These are phyloP conservation scores for Aspergillus arachidicola DNA, from an alignment of 2,329 filamentous ascomycete species.

Conservation along the genomic window DNA sequence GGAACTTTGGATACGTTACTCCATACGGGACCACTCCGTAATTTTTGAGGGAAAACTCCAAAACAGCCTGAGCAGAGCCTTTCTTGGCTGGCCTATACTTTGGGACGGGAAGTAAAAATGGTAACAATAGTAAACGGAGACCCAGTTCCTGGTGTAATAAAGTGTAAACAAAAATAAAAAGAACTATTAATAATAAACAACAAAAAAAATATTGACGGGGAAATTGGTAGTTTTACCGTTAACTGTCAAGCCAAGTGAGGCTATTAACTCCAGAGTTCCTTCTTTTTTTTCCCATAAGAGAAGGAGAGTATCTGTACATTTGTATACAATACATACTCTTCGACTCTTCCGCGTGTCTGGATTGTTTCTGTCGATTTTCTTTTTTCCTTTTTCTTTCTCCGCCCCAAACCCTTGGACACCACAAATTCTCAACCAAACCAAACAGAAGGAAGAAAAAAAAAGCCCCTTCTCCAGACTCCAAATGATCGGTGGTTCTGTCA, in stretches of 20 bases:
- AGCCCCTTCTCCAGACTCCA: not conserved
- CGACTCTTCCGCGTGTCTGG: not conserved
- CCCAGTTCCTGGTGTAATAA: not conserved
- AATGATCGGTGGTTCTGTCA: not conserved
- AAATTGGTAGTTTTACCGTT: not conserved
- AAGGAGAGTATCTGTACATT: not conserved
- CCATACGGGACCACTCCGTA: not conserved
- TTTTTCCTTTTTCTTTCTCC: not conserved
- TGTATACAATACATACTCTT: not conserved
- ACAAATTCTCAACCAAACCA: not conserved
- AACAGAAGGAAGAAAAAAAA: not conserved
- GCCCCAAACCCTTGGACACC: not conserved
- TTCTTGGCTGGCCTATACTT: not conserved
- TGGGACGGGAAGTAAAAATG: slow-evolving; percentile 5
- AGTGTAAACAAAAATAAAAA: not conserved
- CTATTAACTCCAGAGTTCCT: slow-evolving; percentile 1
- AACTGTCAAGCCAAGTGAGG: slow-evolving; percentile 4
- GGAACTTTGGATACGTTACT: not conserved
- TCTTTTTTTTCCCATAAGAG: not conserved
- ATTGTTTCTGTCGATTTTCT: not conserved
- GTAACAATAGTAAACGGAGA: not conserved
- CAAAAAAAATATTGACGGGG: not conserved
- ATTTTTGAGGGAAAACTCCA: not conserved
- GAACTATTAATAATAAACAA: not conserved
- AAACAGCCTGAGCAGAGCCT: not conserved